Conservation (phyloP, 2,329 filamentous ascomycete species). For the Arthrobotrys conoides region DNA sequence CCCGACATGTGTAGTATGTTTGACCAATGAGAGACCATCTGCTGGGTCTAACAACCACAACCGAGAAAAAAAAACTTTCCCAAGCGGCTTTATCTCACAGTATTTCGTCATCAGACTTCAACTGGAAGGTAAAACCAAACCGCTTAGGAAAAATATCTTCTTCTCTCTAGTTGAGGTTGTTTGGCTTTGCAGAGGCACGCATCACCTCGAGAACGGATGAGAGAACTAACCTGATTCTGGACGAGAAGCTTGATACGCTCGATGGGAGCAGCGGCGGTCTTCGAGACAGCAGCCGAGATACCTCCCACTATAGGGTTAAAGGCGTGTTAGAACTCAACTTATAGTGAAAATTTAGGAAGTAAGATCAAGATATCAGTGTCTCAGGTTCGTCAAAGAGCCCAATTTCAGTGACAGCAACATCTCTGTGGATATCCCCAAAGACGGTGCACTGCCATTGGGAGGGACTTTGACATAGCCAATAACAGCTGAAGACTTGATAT, state of each 20-base stretch:
- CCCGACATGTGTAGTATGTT: conserved; percentile 63
- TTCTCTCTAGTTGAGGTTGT: neutral
- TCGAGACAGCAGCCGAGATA: conserved; percentile 99
- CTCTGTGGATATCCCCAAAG: conserved; percentile 73
- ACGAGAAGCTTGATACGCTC: conserved; percentile 99
- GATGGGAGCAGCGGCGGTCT: conserved; percentile 99
- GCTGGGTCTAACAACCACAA: conserved; percentile 24
- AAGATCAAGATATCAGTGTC: conserved; percentile 5
- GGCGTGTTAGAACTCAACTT: conserved; percentile 52
- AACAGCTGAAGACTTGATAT: conserved; percentile 38
- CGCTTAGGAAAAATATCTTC: neutral
- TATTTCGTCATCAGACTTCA: conserved; percentile 50
- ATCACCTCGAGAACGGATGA: conserved; percentile 11
- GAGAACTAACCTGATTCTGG: conserved; percentile 94
- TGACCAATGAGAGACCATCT: conserved; percentile 50
- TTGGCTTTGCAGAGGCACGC: neutral
- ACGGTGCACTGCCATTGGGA: conserved; percentile 98
- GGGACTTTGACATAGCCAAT: conserved; percentile 65
- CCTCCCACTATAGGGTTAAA: conserved; percentile 84
- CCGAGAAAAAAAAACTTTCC: conserved; percentile 49
- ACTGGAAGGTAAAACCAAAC: conserved; percentile 5
- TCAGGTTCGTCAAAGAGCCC: conserved; percentile 37
- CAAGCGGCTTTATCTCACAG: conserved; percentile 44
- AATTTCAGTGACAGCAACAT: conserved; percentile 12
- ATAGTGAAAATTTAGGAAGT: conserved; percentile 60